Evolutionary conservation across 108 stramenopile genomes (phyloP).

Genomic region (Cyclotella kingstonii): DNA sequence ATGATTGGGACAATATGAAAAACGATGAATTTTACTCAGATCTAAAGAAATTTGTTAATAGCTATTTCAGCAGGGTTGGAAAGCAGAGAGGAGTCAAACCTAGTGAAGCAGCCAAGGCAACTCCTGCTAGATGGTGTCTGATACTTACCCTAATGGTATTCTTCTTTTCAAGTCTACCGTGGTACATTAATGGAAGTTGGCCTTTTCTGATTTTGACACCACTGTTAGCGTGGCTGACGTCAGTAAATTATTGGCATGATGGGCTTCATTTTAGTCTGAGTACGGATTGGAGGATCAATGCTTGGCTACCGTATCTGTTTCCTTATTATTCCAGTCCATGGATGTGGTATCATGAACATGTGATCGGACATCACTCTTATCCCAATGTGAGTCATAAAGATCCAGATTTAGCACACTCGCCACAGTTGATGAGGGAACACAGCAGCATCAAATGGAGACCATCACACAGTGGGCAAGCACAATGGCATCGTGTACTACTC

Average conservation of each 20-base stretch:
- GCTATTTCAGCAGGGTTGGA: conserved; percentile 43
- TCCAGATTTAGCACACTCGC: conserved; percentile 58
- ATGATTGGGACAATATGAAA: conserved; percentile 48
- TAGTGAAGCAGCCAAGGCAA: conserved; percentile 47
- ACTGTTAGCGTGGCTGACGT: conserved; percentile 41
- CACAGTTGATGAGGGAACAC: conserved; percentile 58
- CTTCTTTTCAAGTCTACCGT: conserved; percentile 41
- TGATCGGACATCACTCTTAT: conserved; percentile 57
- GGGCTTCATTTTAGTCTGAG: conserved; percentile 48
- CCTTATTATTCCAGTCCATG: conserved; percentile 52
- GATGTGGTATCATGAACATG: conserved; percentile 62
- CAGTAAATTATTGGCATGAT: conserved; percentile 60
- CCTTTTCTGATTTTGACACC: conserved; percentile 43
- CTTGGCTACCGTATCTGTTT: conserved; percentile 48
- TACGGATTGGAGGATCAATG: conserved; percentile 55
- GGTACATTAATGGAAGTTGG: conserved; percentile 38
- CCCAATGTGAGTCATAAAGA: conserved; percentile 56
- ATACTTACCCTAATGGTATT: conserved; percentile 17
- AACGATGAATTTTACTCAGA: conserved; percentile 44
- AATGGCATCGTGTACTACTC: conserved; percentile 21
- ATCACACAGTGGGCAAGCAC: conserved; percentile 35
- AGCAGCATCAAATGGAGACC: conserved; percentile 48
- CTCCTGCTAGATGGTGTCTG: conserved; percentile 38
- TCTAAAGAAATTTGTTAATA: conserved; percentile 23
- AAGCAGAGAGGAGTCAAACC: conserved; percentile 34